Base-by-base conservation (phyloP, 257 asterid species). In the Prunella vulgaris region DNA sequence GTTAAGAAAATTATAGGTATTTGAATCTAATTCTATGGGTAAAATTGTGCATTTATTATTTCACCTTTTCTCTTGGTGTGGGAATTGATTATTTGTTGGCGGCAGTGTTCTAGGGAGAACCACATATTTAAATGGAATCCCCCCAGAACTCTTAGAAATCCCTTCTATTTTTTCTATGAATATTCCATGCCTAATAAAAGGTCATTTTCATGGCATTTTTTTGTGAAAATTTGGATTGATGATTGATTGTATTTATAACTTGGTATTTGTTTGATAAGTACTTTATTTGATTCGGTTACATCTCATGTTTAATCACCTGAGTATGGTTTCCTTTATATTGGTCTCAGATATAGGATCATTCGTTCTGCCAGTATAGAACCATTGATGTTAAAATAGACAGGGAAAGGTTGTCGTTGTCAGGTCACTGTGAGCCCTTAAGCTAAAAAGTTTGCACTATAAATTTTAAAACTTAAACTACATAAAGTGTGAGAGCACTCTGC, bases 1-100 rank as follows among this genome's bases (percentile, higher is more conserved):
- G 13, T 72, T 59, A 8, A 46, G 33, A 13, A 58, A 51, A 30
- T 25, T 10, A n/a, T 58, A 70, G 69, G 48, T 68, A 12, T 64
- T 22, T 32, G 13, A 38, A 25, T 56, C 14, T 60, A 22, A 24
- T 51, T 69, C 71, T 48, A 25, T 59, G 2, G 54, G 64, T 18
- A 52, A 22, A 42, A 54, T 60, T 38, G 0, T 62, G 48, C 46
- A n/a, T 68, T 70, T 52, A 28, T 18, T 2, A 32, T 15, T 9
- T 20, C 6, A 2, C 58, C 30, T 7, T n/a, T 30, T 46, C 14
- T 62, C 15, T 77, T 21, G 24, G 18, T 64, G 17, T 28, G 53
- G 57, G 58, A 28, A 54, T 64, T 69, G 61, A 30, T 68, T 64
- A 37, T 22, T 18, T 51, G 24, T 60, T 9, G 14, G 53, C 54